Conservation (phyloP, 2,329 filamentous ascomycete species). For the Pseudogymnoascus sp. region DNA sequence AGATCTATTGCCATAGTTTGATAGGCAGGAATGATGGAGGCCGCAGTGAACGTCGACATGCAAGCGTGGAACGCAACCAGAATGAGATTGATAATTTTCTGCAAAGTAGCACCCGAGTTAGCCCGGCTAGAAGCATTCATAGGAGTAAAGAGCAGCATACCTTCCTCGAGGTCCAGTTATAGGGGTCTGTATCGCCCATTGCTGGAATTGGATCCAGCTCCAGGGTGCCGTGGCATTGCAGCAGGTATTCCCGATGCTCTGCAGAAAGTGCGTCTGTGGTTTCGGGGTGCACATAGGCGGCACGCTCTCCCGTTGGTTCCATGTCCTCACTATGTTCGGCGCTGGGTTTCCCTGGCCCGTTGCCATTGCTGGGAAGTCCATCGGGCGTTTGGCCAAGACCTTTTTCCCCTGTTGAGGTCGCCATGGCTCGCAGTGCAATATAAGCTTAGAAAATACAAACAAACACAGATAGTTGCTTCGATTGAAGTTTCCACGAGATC, state of each 20-base stretch:
- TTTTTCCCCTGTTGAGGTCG: neutral
- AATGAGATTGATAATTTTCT: conserved; percentile 42
- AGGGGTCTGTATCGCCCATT: conserved; percentile 42
- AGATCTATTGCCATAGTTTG: conserved; percentile 40
- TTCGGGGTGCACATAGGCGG: conserved; percentile 21
- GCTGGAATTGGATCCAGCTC: conserved; percentile 45
- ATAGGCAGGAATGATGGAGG: conserved; percentile 44
- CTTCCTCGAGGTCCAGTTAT: conserved; percentile 48
- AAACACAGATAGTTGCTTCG: neutral
- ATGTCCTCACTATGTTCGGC: neutral
- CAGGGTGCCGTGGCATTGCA: conserved; percentile 44
- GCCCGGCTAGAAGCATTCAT: neutral
- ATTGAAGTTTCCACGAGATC: neutral
- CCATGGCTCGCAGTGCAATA: neutral
- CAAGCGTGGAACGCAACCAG: conserved; percentile 45
- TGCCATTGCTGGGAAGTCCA: neutral
- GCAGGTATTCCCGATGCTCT: conserved; percentile 42
- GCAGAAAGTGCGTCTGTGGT: conserved; percentile 30
- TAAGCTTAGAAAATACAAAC: neutral
- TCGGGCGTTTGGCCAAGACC: neutral
- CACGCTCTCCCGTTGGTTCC: neutral
- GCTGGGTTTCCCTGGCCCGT: neutral
- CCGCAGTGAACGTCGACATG: conserved; percentile 46
- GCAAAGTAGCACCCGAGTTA: neutral
- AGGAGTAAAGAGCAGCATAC: conserved; percentile 20